These are phyloP conservation scores for Didymella segeticola DNA, from an alignment of 2,329 filamentous ascomycete genomes.

Conservation along the genomic window DNA sequence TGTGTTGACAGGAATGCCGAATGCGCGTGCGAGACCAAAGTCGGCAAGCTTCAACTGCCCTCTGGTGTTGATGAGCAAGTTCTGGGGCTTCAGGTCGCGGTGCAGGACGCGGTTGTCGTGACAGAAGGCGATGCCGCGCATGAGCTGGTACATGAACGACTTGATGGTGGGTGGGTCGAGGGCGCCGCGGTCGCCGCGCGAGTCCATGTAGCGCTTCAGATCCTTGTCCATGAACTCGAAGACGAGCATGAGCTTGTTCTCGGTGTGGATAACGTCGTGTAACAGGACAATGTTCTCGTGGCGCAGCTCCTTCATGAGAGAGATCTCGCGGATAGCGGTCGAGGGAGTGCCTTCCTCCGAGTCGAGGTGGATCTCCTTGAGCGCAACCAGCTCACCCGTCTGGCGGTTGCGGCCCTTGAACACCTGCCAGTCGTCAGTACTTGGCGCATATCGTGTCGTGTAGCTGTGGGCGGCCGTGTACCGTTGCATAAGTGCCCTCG, in stretches of 20 bases:
- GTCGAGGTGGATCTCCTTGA: constrained; percentile 99
- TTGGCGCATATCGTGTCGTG: background rate
- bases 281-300: constrained; percentile 98
- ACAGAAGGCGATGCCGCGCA: constrained; percentile 96
- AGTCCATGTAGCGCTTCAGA: constrained; percentile 98
- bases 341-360: constrained; percentile 97
- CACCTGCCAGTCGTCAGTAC: constrained; percentile 66
- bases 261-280: constrained; percentile 98
- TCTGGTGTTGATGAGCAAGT: constrained; percentile 91
- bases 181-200: constrained; percentile 84
- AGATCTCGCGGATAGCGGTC: constrained; percentile 97
- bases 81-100: constrained; percentile 94
- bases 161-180: constrained; percentile 92
- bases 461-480: constrained; percentile 54
- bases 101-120: constrained; percentile 97
- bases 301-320: constrained; percentile 98
- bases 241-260: constrained; percentile 99
- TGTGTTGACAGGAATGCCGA: constrained; percentile 96
- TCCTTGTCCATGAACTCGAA: constrained; percentile 99
- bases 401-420: constrained; percentile 98
- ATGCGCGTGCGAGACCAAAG: constrained; percentile 91
- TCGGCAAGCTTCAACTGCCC: constrained; percentile 91
- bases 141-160: constrained; percentile 98
- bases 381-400: constrained; percentile 92
- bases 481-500: constrained; percentile 97